Base-by-base conservation (phyloP, 2,329 filamentous ascomycete genomes). In the Ceratocystis destructans region DNA sequence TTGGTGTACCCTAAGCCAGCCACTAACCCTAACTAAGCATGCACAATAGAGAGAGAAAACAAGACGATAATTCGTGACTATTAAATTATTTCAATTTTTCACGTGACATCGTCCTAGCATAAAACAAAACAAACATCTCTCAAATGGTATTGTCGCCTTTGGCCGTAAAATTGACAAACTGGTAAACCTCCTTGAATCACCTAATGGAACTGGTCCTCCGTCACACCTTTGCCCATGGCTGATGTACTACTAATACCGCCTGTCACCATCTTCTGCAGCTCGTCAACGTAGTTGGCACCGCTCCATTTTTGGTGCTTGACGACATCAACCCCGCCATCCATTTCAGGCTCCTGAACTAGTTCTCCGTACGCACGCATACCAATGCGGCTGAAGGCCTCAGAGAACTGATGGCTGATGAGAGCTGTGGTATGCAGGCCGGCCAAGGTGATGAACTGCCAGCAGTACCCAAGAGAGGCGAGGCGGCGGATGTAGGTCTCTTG, bases 361-460 rank as follows among this genome's bases (percentile, higher is more conserved):
- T 97, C 92, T 74, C 93, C 93, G 76, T 97, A 99, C 15, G 93
- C 94, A 67, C 92, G 86, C 93, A 99, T 99, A 67, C 93, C 93
- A 68, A 87, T 80, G 75, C 84, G 80, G 67, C 87, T 82, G 76
- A 89, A 99, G 62, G 90, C 89, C 74, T 85, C 84, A 68, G 90
- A 86, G 78, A 99, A 99, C 69, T 87, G 85, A 78, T 97, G 86
- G 73, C 87, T 87, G 78, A 96, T 95, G 64, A 99, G 84, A 46
- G 93, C 94, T 3, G 90, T 96, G 69, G 90, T 96, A 81, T 99
- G 94, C 74, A 99, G 83, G 71, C 94, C 94, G 4, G 93, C 94
- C 61, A 99, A 85, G n/a, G 94, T 99, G 80, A 99, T 99, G 82
- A 99, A 99, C 78, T 99, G 94, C 94, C 94, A 99, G 84, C 90